Conservation (phyloP, 331 rosid species). For the Malus hybrid region DNA sequence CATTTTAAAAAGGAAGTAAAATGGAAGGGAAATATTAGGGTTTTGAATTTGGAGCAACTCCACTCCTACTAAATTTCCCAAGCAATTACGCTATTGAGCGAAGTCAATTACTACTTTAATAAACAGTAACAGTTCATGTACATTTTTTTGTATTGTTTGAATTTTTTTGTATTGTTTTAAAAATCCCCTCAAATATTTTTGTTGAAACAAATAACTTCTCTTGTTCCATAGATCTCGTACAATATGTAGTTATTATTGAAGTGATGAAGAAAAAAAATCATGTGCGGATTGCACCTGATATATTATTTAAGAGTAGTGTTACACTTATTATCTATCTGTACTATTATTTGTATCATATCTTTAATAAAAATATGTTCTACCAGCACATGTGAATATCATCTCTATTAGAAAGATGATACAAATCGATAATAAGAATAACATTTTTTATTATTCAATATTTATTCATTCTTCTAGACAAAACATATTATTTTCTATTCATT, state of each 20-base stretch:
- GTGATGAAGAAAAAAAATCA: background rate
- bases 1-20: background rate
- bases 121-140: too few relatives aligned
- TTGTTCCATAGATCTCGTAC: background rate
- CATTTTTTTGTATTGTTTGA: background rate
- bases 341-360: too few relatives aligned
- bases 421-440: too few relatives aligned
- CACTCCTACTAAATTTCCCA: too few relatives aligned
- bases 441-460: background rate
- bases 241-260: background rate
- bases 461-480: background rate
- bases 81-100: too few relatives aligned
- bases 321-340: too few relatives aligned
- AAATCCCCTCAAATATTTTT: too few relatives aligned
- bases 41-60: too few relatives aligned
- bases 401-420: too few relatives aligned
- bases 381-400: too few relatives aligned
- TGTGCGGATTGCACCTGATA: background rate
- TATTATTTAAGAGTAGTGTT: too few relatives aligned
- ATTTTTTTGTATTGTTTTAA: background rate
- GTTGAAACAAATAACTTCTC: background rate
- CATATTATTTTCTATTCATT: background rate
- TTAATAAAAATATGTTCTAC: rapidly evolving
- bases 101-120: too few relatives aligned
- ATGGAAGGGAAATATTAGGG: background rate